Evolutionary conservation across 2,329 filamentous ascomycete genomes (phyloP), one percentile per base, ranked within the genome.

Genomic region (Stenocarpella maydis): DNA sequence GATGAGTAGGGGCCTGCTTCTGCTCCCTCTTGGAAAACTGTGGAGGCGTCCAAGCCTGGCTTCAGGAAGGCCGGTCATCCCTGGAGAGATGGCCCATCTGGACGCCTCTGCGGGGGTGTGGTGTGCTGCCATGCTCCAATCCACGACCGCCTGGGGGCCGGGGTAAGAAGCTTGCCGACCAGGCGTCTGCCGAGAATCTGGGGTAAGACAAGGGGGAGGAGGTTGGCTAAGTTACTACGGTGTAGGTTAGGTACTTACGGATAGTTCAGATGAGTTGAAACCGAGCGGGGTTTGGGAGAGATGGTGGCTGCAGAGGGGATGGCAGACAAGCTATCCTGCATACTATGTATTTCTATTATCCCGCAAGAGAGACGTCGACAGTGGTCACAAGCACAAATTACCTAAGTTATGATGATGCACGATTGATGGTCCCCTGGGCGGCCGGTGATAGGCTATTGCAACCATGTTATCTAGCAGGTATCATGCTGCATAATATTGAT

Each of bases 91-190:
- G 41, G n/a, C 17, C 41, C 39, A 31, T 45, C 41, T 12, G 5
- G 26, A 15, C 31, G 9, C 24, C 15, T 17, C 26, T 63, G 58
- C 43, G 58, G 58, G 58, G 58, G 28, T 34, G 41, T n/a, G n/a
- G 28, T 37, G 28, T 37, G 34, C 34, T 37, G 34, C 6, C 5
- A 17, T 45, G 55, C 58, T 49, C 58, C 58, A 63, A 49, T 34
- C 58, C 43, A 49, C 43, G 43, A 8, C 58, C 8, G 10, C 55
- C 37, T 10, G 55, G 55, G 55, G 10, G 2, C 6, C 24, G 19
- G 43, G 41, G 28, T 63, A 63, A 24, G 58, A 63, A 24, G 58
- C 58, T 63, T 49, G 49, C 58, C 49, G 58, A 63, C n/a, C n/a
- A 43, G 24, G 43, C 58, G 7, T 49, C 26, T 37, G 58, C 58